Base-by-base conservation (phyloP, 371 early-diverging fungal species). In the Coemansia sp. region DNA sequence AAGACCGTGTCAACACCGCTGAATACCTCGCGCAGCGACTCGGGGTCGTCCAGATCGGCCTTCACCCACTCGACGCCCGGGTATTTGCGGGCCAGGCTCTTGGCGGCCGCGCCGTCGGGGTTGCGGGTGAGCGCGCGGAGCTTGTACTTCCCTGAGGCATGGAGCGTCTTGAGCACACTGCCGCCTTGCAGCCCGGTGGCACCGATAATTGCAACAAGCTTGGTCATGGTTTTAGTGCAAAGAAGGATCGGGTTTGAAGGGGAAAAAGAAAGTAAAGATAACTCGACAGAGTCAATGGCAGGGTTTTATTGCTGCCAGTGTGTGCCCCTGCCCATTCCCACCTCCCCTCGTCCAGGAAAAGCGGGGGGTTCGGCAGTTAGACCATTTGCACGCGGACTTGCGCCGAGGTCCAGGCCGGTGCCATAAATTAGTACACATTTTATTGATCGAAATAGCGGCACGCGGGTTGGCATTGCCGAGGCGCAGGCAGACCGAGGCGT, bases 161-260 rank as follows among this genome's bases (percentile, higher is more conserved):
- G 45, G 11, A 72, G 68, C 4, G 66, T 5, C 52, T 53, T 55
- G 36, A 72, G 52, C 4, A 68, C 72, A 36, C 72, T 72, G 41
- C 64, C 55, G 11, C 72, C 72, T 11, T 72, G 72, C n/a, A 49
- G 42, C 2, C 71, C 71, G 6, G 66, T 66, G 39, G 71, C 66
- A n/a, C 71, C 71, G 14, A 61, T 35, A 30, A 70, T 54, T 6
- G 66, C 66, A 14, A 66, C 48, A 2, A 45, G 40, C 14, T 65
- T 61, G 20, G 43, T 14, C 63, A 70, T 70, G 12, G 36, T 16
- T 39, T 5, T 16, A 5, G 26, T 16, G 3, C 47, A 10, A n/a
- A 35, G 52, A 34, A 35, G 12, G n/a, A 52, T 26, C 10, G 33
- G 2, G 36, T 50, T 11, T 12, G 31, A 50, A 50, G 11, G 50